Evolutionary conservation across 768 basidiomycete species (phyloP), one percentile per base, ranked within the genome.

Genomic region (Agrocybe pediades): DNA sequence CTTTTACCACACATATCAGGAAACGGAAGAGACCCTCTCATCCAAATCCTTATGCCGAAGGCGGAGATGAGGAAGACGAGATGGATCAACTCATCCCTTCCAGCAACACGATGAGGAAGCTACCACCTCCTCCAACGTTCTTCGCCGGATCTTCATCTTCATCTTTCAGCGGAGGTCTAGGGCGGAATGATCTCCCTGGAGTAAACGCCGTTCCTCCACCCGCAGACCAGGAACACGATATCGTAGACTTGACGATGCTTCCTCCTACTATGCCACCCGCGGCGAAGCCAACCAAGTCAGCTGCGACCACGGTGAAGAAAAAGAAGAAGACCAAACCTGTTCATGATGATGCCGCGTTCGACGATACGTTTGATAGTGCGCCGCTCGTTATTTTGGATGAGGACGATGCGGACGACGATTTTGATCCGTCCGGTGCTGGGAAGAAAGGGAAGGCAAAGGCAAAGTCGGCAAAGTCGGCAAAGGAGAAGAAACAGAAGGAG

Each of bases 91-190:
- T 50, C 21, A 43, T 9, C 2, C 29, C 29, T 5, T 44, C 20
- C 2, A 47, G 29, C 15, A 23, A 21, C 20, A 29, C 63, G 41
- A 25, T 29, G 50, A 53, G 26, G 43, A 56, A 46, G 55, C 63
- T 36, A 5, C 33, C 58, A 40, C 70, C 68, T 5, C 79, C 79
- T 26, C 70, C 73, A 2, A 75, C 75, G 16, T 81, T 79, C 61
- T 81, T 81, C 39, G 76, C 78, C 9, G 66, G 71, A 3, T 74
- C 80, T 6, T 77, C 81, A 9, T 75, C 79, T 0, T 57, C 69
- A 16, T 62, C 69, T 11, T 45, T 64, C 33, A 13, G 11, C 8
- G 66, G 52, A 20, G 59, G 54, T 17, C 48, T 61, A 9, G 29
- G 9, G 25, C 24, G 27, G 19, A 27, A 21, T 30, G 41, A 40